These are phyloP conservation scores for Cladorrhinum sp. DNA, from an alignment of 2,329 filamentous ascomycete species.

Conservation along the genomic window DNA sequence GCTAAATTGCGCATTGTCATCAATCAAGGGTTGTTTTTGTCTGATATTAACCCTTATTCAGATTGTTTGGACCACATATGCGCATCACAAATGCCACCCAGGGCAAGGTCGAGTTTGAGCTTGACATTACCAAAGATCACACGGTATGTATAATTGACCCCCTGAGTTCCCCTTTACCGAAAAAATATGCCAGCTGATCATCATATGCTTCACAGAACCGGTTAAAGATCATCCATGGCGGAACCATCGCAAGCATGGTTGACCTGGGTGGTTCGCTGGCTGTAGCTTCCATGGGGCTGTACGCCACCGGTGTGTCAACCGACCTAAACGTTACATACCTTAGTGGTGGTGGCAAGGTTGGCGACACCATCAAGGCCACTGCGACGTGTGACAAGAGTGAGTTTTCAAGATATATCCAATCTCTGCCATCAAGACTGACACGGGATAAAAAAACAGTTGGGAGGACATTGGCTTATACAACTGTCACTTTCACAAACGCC, in stretches of 20 bases:
- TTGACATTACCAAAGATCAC: constrained; percentile 71
- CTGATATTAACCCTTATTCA: constrained; percentile 21
- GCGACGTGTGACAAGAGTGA: constrained; percentile 62
- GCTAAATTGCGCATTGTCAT: constrained; percentile 24
- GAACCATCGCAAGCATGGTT: constrained; percentile 74
- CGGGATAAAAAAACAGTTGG: constrained; percentile 46
- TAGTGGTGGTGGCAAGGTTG: constrained; percentile 54
- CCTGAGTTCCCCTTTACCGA: neutral
- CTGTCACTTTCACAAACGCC: constrained; percentile 55
- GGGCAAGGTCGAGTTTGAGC: constrained; percentile 71
- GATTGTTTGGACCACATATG: constrained; percentile 48
- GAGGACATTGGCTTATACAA: constrained; percentile 62
- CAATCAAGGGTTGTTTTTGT: neutral
- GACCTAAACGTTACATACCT: constrained; percentile 66
- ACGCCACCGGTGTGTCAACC: constrained; percentile 62
- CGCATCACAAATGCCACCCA: constrained; percentile 61
- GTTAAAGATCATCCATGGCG: constrained; percentile 72
- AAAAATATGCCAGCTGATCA: neutral
- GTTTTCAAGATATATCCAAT: constrained; percentile 11
- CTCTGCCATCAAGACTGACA: constrained; percentile 7
- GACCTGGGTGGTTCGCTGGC: constrained; percentile 64
- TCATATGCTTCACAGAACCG: constrained; percentile 57
- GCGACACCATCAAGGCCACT: constrained; percentile 54
- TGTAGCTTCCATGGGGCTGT: constrained; percentile 62
- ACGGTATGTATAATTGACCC: constrained; percentile 53